phyloP scores from a whole-genome alignment of 2,329 filamentous ascomycete genomes.

The Claviceps cyperi region DNA sequence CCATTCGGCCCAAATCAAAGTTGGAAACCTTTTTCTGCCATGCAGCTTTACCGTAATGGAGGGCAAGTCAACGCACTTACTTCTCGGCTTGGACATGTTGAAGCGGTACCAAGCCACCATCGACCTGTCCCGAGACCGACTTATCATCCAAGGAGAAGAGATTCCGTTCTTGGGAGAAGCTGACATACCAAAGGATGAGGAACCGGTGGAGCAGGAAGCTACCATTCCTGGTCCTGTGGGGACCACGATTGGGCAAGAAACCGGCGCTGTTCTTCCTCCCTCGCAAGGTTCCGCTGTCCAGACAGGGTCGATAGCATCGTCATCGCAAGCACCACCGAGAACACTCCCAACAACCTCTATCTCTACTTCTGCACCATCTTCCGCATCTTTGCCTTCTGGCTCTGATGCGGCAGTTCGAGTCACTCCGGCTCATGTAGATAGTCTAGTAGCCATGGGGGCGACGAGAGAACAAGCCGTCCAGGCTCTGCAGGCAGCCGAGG shows the following conservation, averaged over 20 bases:
- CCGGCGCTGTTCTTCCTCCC: slow-evolving; percentile 52
- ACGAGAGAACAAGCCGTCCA: slow-evolving; percentile 61
- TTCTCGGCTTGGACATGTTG: slow-evolving; percentile 91
- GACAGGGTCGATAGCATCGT: background rate
- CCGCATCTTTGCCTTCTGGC: slow-evolving; percentile 14
- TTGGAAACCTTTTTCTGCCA: slow-evolving; percentile 72
- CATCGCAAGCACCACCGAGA: slow-evolving; percentile 7
- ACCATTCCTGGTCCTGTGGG: slow-evolving; percentile 74
- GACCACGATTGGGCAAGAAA: slow-evolving; percentile 72
- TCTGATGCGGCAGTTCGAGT: slow-evolving; percentile 16
- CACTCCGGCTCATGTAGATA: slow-evolving; percentile 55
- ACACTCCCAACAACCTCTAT: slow-evolving; percentile 11
- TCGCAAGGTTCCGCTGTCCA: slow-evolving; percentile 9
- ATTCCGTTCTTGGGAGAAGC: slow-evolving; percentile 84
- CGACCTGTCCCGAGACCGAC: slow-evolving; percentile 69
- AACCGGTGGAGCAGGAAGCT: slow-evolving; percentile 65
- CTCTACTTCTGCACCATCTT: slow-evolving; percentile 7
- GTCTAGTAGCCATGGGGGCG: slow-evolving; percentile 66
- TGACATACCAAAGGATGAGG: slow-evolving; percentile 78
- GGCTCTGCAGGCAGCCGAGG: slow-evolving; percentile 67
- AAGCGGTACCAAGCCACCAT: slow-evolving; percentile 90
- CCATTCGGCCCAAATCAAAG: slow-evolving; percentile 88
- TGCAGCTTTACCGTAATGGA: slow-evolving; percentile 99
- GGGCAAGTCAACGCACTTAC: slow-evolving; percentile 85
- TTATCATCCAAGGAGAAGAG: slow-evolving; percentile 78